Evolutionary conservation across 2,329 filamentous ascomycete species (phyloP).

Genomic region (Colletotrichum liaoningense): DNA sequence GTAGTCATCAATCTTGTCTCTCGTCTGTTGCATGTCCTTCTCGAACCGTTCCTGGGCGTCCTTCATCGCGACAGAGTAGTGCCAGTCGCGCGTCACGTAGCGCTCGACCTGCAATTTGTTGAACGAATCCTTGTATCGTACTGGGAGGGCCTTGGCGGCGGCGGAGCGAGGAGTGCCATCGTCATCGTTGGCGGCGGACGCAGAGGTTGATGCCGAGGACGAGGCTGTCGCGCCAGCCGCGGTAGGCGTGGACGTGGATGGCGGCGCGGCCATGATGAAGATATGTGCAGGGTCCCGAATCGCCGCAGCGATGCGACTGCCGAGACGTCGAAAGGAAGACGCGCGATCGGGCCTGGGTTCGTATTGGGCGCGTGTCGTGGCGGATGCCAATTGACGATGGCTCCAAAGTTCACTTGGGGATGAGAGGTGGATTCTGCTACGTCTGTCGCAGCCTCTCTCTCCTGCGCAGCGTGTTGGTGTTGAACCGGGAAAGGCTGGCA

Average conservation of each 20-base stretch:
- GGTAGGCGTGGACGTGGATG: conserved; percentile 46
- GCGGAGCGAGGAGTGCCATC: conserved; percentile 35
- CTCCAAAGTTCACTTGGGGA: conserved; percentile 24
- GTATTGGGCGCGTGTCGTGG: conserved; percentile 31
- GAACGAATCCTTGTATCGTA: conserved; percentile 68
- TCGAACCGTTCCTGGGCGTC: conserved; percentile 65
- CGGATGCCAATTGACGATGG: conserved; percentile 33
- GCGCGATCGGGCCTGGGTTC: conserved; percentile 17
- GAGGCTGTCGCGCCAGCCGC: conserved; percentile 44
- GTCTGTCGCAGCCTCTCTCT: conserved; percentile 27
- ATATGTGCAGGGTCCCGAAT: conserved; percentile 45
- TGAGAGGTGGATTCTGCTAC: conserved; percentile 34
- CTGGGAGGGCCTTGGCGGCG: conserved; percentile 44
- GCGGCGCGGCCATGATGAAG: conserved; percentile 57
- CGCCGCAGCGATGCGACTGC: conserved; percentile 51
- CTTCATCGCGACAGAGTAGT: conserved; percentile 64
- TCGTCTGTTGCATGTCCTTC: conserved; percentile 71
- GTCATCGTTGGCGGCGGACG: conserved; percentile 36
- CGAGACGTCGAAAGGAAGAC: neutral
- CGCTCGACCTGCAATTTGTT: conserved; percentile 65
- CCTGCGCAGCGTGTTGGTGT: conserved; percentile 33
- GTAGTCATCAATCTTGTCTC: conserved; percentile 78
- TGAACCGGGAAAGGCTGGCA: conserved; percentile 29
- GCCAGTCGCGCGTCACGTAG: conserved; percentile 64
- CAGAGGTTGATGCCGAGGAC: conserved; percentile 45